A percentile compares a stretch with the other conserved stretches of the same genome.
phyloP scores from a whole-genome alignment of 768 basidiomycete species.

The Pulveroboletus sp. region DNA sequence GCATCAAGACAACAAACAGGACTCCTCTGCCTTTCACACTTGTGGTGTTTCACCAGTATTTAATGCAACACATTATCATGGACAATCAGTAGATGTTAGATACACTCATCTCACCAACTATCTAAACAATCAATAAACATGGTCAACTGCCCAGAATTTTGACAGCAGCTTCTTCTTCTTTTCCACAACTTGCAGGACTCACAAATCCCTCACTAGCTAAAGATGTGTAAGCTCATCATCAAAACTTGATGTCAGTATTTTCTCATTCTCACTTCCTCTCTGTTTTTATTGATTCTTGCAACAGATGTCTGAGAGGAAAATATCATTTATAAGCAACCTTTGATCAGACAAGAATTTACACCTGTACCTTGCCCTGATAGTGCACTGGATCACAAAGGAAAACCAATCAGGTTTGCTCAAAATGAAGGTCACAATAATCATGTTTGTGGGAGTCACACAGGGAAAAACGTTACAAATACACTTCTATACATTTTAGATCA shows the following conservation, averaged over 20 bases:
- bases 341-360: neutral
- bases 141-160: slow-evolving; percentile 26
- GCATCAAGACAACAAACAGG: too few relatives aligned
- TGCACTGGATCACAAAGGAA: neutral
- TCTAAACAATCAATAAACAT: slow-evolving; percentile 29
- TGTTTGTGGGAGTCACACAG: slow-evolving; percentile 13
- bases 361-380: neutral
- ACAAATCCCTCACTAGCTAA: slow-evolving; percentile 26
- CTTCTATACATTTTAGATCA: neutral
- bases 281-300: neutral
- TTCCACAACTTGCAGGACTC: slow-evolving; percentile 19
- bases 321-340: neutral
- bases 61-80: neutral
- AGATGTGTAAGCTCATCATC: slow-evolving; percentile 17
- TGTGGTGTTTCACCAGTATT: neutral
- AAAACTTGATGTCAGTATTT: slow-evolving; percentile 24
- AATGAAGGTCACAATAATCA: slow-evolving; percentile 6
- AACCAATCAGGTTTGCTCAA: neutral
- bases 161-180: slow-evolving; percentile 23
- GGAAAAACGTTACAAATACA: neutral
- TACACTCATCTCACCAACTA: too few relatives aligned
- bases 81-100: neutral
- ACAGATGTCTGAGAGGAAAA: neutral
- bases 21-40: too few relatives aligned
- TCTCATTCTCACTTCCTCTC: slow-evolving; percentile 5